Base-by-base conservation (phyloP, 2,329 filamentous ascomycete genomes). In the Mycosphaerelloides madeirae region DNA sequence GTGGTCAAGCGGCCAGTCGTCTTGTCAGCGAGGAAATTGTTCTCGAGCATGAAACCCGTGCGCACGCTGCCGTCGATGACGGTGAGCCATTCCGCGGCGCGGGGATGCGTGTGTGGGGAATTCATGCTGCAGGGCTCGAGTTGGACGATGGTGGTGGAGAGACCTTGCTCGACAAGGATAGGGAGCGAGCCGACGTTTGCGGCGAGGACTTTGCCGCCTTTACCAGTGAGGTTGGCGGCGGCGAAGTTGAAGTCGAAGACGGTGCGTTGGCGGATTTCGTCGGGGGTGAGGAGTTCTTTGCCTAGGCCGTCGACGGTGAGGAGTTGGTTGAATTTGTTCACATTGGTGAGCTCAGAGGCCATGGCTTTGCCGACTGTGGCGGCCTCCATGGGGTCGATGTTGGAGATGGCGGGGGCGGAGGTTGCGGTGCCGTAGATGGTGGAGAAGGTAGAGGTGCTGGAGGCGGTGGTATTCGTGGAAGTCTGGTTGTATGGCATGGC, bases 71-170 rank as follows among this genome's bases (percentile, higher is more conserved):
- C 70, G 18, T 67, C 59, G 41, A 69, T 67, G 15, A 73, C 58
- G 29, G 69, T 73, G 25, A 73, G 63, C 53, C 72, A 72, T 49
- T 75, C 72, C n/a, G 66, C 69, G 6, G 70, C 72, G 28, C 72
- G 67, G 0, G 71, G 71, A 55, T 74, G 72, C 5, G 71, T 67
- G 57, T 75, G 72, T 0, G 70, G 69, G 1, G 68, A 71, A 59
- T 43, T 43, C 53, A 74, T 68, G 33, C 71, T 69, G 51, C 71
- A 73, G 29, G 70, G 62, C n/a, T 59, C 51, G 32, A 70, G 32
- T 28, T 48, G 45, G 3, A 20, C 49, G 13, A 49, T 43, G 20
- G 49, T 46, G 18, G 46, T 51, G 11, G 49, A 37, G 29, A 51
- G 46, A 11, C 46, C 46, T 41, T 51, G 45, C 9, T 51, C 46